Conservation (phyloP, 331 rosid species). For the Rosa hybrid region DNA sequence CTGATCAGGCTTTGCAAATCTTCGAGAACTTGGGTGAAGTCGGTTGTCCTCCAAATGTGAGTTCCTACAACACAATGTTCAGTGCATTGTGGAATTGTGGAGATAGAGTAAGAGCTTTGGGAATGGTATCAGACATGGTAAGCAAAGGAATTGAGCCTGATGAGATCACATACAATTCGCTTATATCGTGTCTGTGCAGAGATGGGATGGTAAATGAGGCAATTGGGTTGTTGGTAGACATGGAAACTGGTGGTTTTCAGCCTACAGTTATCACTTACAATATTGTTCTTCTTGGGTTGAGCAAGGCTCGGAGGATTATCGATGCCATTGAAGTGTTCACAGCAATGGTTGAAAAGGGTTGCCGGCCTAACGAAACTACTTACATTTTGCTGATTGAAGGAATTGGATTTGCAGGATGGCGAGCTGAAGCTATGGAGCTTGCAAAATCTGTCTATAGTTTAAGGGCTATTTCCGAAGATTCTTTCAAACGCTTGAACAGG, state of each 20-base stretch:
- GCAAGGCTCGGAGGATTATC: slow-evolving; percentile 55
- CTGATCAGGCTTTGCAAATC: slow-evolving; percentile 63
- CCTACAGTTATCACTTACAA: slow-evolving; percentile 72
- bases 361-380: slow-evolving; percentile 71
- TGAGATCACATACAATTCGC: slow-evolving; percentile 69
- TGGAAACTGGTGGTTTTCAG: slow-evolving; percentile 48
- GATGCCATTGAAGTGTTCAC: slow-evolving; percentile 69
- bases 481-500: slow-evolving; percentile 56
- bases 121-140: slow-evolving; percentile 72
- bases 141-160: slow-evolving; percentile 62
- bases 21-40: slow-evolving; percentile 65
- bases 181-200: slow-evolving; percentile 80
- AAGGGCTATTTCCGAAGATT: slow-evolving; percentile 53
- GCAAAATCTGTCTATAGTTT: slow-evolving; percentile 56
- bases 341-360: slow-evolving; percentile 67
- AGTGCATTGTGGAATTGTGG: slow-evolving; percentile 76
- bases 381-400: slow-evolving; percentile 71
- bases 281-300: slow-evolving; percentile 68
- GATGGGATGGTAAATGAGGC: slow-evolving; percentile 84
- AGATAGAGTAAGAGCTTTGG: slow-evolving; percentile 60
- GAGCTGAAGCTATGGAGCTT: slow-evolving; percentile 62
- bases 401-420: slow-evolving; percentile 79
- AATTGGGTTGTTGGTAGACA: slow-evolving; percentile 63
- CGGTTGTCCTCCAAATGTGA: slow-evolving; percentile 78
- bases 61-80: slow-evolving; percentile 80